phyloP scores from a whole-genome alignment of 2,329 filamentous ascomycete species.

The Atkinsonella hypoxylon region DNA sequence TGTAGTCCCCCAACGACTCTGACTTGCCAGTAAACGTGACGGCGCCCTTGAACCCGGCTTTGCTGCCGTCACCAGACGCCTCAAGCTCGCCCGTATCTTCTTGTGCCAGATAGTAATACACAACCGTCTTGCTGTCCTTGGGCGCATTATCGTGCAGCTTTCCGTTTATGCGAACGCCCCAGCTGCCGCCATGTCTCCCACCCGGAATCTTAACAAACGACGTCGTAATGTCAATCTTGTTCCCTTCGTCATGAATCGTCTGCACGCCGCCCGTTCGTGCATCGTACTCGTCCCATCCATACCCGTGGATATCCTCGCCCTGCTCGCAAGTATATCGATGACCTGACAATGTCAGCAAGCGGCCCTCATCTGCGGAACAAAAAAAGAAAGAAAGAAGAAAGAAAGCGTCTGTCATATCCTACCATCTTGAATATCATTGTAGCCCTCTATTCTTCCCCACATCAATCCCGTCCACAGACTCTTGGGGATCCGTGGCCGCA shows the following conservation, averaged over 20 bases:
- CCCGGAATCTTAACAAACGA: conserved; percentile 90
- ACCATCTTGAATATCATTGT: conserved; percentile 64
- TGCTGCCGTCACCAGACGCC: conserved; percentile 39
- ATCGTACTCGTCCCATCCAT: conserved; percentile 98
- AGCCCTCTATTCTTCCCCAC: conserved; percentile 81
- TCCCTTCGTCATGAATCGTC: conserved; percentile 80
- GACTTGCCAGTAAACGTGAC: conserved; percentile 63
- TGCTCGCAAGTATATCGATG: conserved; percentile 95
- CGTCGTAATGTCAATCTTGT: conserved; percentile 81
- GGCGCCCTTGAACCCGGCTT: conserved; percentile 41
- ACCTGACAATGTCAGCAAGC: conserved; percentile 33
- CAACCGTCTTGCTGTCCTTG: conserved; percentile 55
- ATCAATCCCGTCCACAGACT: conserved; percentile 74
- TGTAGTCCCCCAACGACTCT: conserved; percentile 64
- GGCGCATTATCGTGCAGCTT: conserved; percentile 58
- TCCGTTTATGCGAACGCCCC: conserved; percentile 82
- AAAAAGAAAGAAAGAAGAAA: too few species aligned
- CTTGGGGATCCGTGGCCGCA: conserved; percentile 69
- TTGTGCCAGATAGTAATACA: conserved; percentile 72
- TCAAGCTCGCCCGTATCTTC: conserved; percentile 61
- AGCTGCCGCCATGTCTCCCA: conserved; percentile 75
- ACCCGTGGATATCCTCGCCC: conserved; percentile 83
- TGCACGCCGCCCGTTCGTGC: conserved; percentile 76
- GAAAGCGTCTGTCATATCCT: background rate
- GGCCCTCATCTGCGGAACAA: too few species aligned